Conservation (phyloP, 2,329 filamentous ascomycete genomes). For the Colletotrichum plurivorum region DNA sequence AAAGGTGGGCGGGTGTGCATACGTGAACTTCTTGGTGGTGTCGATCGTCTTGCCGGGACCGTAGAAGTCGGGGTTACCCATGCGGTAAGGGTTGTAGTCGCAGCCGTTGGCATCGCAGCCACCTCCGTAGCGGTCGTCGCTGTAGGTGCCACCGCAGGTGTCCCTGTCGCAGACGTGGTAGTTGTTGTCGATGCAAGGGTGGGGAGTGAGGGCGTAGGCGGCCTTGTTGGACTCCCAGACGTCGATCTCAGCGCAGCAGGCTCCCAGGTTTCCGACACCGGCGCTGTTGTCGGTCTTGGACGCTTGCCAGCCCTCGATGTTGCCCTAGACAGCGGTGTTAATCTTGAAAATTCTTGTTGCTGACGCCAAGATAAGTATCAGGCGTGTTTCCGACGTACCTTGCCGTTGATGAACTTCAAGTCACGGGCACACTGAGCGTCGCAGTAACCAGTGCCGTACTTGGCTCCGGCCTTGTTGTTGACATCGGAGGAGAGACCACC, state of each 20-base stretch:
- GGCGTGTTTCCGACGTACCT: slow-evolving; percentile 39
- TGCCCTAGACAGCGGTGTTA: slow-evolving; percentile 33
- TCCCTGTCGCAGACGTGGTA: slow-evolving; percentile 41
- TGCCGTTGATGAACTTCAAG: slow-evolving; percentile 65
- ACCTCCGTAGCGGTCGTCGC: slow-evolving; percentile 66
- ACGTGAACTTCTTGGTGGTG: slow-evolving; percentile 68
- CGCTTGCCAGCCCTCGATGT: slow-evolving; percentile 44
- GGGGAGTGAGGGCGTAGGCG: slow-evolving; percentile 45
- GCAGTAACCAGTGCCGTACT: slow-evolving; percentile 71
- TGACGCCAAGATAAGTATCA: too few relatives aligned
- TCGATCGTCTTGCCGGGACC: slow-evolving; percentile 70
- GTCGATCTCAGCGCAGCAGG: slow-evolving; percentile 46
- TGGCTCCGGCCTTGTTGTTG: slow-evolving; percentile 61
- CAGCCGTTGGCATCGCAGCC: slow-evolving; percentile 77
- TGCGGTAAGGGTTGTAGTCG: slow-evolving; percentile 76
- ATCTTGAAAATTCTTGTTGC: too few relatives aligned
- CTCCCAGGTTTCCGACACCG: slow-evolving; percentile 43
- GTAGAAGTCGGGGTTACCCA: slow-evolving; percentile 71
- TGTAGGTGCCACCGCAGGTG: slow-evolving; percentile 64
- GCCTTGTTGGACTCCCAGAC: slow-evolving; percentile 47
- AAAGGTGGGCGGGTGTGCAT: not conserved
- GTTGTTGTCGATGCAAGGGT: slow-evolving; percentile 42
- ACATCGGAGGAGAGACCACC: slow-evolving; percentile 62
- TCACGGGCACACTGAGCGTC: slow-evolving; percentile 62
- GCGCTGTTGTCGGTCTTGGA: slow-evolving; percentile 42